Base-by-base conservation (phyloP, 345 rosid genomes). In the Brassica cretica region DNA sequence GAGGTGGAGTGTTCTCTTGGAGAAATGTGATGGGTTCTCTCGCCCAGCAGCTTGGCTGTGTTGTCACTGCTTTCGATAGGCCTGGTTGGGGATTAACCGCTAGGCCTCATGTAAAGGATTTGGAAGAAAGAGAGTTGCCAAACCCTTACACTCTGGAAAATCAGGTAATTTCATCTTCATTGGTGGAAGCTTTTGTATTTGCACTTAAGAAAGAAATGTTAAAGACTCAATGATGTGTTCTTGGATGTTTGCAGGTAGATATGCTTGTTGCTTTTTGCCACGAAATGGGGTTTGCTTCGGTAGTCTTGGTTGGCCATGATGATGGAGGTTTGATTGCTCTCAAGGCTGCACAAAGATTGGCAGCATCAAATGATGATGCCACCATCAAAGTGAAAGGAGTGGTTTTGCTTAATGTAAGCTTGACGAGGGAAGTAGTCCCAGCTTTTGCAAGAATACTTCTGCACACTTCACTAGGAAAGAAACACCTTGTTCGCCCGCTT, bases 51-150 rank as follows among this genome's bases (percentile, higher is more conserved):
- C 87, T 88, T 60, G 92, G 94, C 59, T 91, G 97, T 72, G 68
- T 83, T 4, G 97, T 94, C 80, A 92, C 87, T 60, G 97, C 98
- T 44, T 94, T 92, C 77, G 98, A 94, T 82, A 87, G 98, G 63
- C 98, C 98, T 76, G 98, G 98, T 64, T 94, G 98, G 98, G 98
- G 98, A 56, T 84, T 94, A 78, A 88, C 97, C 39, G 84, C 93
- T 18, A 85, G 98, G 84, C 95, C 87, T 53, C 83, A 86, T 65
- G 78, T 70, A 18, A 87, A 83, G 74, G 94, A 91, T 75, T 85
- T 97, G 95, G 98, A 90, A 82, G 97, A 89, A 68, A 83, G 90
- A 71, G 85, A 84, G 37, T 74, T 88, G 81, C 89, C 91, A 39
- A 94, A 91, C 82, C 98, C 97, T 62, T 94, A 92, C 84, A 87